Base-by-base conservation (phyloP, 2,329 filamentous ascomycete genomes). In the Plectosphaerella cucumerina region DNA sequence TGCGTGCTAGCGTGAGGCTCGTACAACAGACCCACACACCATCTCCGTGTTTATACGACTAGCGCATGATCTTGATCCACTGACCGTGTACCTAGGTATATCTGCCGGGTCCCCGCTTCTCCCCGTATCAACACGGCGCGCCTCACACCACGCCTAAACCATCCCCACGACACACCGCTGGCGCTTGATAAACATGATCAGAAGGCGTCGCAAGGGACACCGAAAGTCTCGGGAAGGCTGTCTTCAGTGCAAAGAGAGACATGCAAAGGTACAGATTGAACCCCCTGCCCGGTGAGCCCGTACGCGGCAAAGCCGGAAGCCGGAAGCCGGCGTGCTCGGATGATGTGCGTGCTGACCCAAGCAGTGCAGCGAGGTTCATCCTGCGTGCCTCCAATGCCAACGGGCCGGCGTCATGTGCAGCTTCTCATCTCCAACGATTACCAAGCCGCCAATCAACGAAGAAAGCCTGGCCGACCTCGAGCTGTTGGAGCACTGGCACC, bases 321-420 rank as follows among this genome's bases (percentile, higher is more conserved):
- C n/a, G n/a, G n/a, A n/a, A n/a, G n/a, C n/a, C n/a, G n/a, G n/a
- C n/a, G n/a, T n/a, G n/a, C n/a, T n/a, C n/a, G n/a, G n/a, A n/a
- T n/a, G n/a, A n/a, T n/a, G n/a, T n/a, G n/a, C n/a, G n/a, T 21
- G 23, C 47, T 44, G 22, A 49, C 12, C 11, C 17, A 6, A 17
- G 9, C 10, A 49, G 47, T 49, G 47, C 37, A 49, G 42, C 15
- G 47, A 49, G 39, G 47, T 49, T n/a, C 47, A 44, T 23, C 47
- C 47, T 12, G 37, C 20, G 34, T 49, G 47, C 12, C 22, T n/a
- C n/a, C 22, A 22, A 5, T 44, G 47, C 26, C 17, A 49, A 14
- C 47, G 39, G 11, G 47, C 39, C 23, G 33, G 42, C 23, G 44
- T 33, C 5, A 9, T 17, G 17, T 49, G 47, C 20, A 49, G 47